Base-by-base conservation (phyloP, 805 yeast species). In the Suhomyces vadensis region DNA sequence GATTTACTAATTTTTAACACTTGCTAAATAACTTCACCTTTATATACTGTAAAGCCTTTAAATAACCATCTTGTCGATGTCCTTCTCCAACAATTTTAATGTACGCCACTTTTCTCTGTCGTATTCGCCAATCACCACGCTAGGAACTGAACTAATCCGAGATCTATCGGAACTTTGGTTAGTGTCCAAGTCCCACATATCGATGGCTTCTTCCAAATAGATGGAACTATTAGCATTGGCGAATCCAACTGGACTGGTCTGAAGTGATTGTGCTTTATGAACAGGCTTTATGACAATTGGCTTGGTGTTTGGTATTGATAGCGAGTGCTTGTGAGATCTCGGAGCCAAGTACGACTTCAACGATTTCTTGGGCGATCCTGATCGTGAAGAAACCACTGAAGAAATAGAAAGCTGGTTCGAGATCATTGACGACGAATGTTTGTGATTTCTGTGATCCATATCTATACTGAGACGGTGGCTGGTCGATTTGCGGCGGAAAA, bases 31-130 rank as follows among this genome's bases (percentile, higher is more conserved):
- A n/a, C n/a, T n/a, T n/a, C n/a, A n/a, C n/a, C n/a, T n/a, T n/a
- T n/a, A n/a, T n/a, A n/a, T n/a, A n/a, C n/a, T n/a, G n/a, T n/a
- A n/a, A n/a, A n/a, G n/a, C n/a, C n/a, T n/a, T n/a, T n/a, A n/a
- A n/a, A n/a, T n/a, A n/a, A n/a, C n/a, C n/a, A 6, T 23, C 25
- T 9, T 31, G 41, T 24, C 44, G 50, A 31, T 9, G 14, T 51
- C 40, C 23, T 47, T 44, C 29, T 49, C 58, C 40, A 75, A 50
- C 17, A 69, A 56, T 51, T 74, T 72, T 48, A 81, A 66, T 0
- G 79, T 76, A 44, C 75, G 66, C 86, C 86, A 81, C 57, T 82
- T 82, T 56, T 82, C 87, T 53, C 76, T 65, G 53, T 82, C 87
- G 55, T 82, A 82, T 54, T 79, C 80, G 0, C 87, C 86, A 43